phyloP scores from a whole-genome alignment of 768 basidiomycete species.

The Macrolepiota fuliginosa region DNA sequence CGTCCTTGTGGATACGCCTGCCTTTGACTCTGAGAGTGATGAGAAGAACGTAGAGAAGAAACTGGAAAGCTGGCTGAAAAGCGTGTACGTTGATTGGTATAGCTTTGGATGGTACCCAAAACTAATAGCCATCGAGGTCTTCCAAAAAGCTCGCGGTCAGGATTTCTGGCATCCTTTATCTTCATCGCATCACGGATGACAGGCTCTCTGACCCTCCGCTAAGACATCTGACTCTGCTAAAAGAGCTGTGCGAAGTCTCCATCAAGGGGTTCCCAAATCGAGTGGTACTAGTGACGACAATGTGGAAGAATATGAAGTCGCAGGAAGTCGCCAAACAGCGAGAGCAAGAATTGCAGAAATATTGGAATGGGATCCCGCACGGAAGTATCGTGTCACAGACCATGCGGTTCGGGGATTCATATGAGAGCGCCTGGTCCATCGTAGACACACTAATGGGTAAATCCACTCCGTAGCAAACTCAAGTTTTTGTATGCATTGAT shows the following conservation, averaged over 20 bases:
- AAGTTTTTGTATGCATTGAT: too few species aligned
- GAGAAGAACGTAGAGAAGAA: slow-evolving; percentile 12
- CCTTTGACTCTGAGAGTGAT: slow-evolving; percentile 13
- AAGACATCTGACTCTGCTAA: slow-evolving; percentile 9
- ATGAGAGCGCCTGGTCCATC: slow-evolving; percentile 10
- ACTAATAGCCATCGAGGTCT: slow-evolving; percentile 6
- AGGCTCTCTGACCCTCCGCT: slow-evolving; percentile 15
- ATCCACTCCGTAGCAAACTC: too few species aligned
- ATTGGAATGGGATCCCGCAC: slow-evolving; percentile 8
- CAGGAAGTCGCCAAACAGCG: background rate
- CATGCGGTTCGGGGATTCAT: slow-evolving; percentile 4
- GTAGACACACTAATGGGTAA: background rate
- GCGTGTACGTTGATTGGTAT: slow-evolving; percentile 6
- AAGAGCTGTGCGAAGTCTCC: slow-evolving; percentile 5
- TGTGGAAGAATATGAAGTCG: slow-evolving; percentile 13
- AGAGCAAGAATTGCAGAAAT: slow-evolving; percentile 9
- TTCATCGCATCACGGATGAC: slow-evolving; percentile 15
- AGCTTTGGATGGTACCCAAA: too few species aligned
- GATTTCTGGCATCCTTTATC: slow-evolving; percentile 16
- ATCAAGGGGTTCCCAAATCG: slow-evolving; percentile 8
- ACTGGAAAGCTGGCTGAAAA: slow-evolving; percentile 14
- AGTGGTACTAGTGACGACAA: slow-evolving; percentile 15
- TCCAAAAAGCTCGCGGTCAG: slow-evolving; percentile 9
- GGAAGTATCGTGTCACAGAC: background rate
- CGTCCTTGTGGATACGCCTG: slow-evolving; percentile 17